Base-by-base conservation (phyloP, 73 alveolate species). In the Durusdinium trenchii region DNA sequence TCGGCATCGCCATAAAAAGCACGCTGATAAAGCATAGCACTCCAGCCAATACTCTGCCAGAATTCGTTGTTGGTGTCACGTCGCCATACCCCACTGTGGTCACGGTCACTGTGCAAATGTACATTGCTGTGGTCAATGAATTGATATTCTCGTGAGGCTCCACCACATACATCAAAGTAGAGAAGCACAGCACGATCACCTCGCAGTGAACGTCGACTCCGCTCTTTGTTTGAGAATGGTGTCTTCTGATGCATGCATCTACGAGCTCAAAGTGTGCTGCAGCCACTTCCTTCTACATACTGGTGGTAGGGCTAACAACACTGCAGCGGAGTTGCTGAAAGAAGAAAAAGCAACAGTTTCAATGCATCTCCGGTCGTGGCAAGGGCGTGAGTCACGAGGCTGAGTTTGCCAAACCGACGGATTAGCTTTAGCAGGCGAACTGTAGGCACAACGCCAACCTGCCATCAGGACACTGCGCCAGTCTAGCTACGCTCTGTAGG, bases 11-110 rank as follows among this genome's bases (percentile, higher is more conserved):
- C 96, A 89, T 89, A 54, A 89, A 89, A 30, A 89, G 86, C 52
- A 89, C 96, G 86, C 86, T 61, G 71, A 89, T 45, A 38, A 89
- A 89, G 40, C 96, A 89, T 6, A 89, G 71, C n/a, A 64, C 52
- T 26, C 96, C 96, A 3, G 96, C 96, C 71, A 89, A 71, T 14
- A 78, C 57, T 71, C 86, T 67, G 42, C 96, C 96, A 12, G 64
- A 16, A 38, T 62, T 89, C 67, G 86, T 89, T 32, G 85, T 12
- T 30, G 96, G 96, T 12, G 96, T 89, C 71, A 89, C 96, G 38
- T 89, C 96, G 46, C 96, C 96, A 64, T 89, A 89, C 32, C 96
- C 96, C 9, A 89, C 96, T 38, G 96, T 89, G 26, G 96, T 89
- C 73, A 89, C 96, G 12, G 96, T 89, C 69, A 89, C 96, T 50